Evolutionary conservation across 2,329 filamentous ascomycete genomes (phyloP), one percentile per base, ranked within the genome.

Genomic region (Venturia carpophila): DNA sequence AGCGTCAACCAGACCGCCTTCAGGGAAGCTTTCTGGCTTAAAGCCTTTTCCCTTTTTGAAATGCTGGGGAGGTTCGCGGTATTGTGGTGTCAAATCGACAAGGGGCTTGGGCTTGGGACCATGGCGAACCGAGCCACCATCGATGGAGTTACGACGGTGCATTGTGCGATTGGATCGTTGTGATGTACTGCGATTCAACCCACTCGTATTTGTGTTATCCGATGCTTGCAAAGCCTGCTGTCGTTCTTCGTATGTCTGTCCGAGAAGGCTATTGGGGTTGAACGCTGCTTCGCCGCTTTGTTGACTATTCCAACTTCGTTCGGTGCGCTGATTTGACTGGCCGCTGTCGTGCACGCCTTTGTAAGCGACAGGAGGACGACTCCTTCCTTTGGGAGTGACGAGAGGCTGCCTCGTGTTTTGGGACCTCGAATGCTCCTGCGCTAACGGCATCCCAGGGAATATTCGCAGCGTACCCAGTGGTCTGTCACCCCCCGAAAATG

Each of bases 11-110:
- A 81, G 72, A 1, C 75, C 76, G 3, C 78, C 79, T 9, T 73
- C 65, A 30, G 63, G 41, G 5, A 58, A 6, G 2, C 71, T 69
- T 10, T 76, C 75, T 1, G 74, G 74, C 3, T 70, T 67, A 70
- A 73, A 78, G 4, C 84, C 84, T 66, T 81, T 81, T 19, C 81
- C 79, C 61, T 83, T 82, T 60, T 78, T 79, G 64, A 78, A 75
- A 71, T 82, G 81, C 73, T 87, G 80, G 21, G 87, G 87, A 7
- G 86, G 81, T 67, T 89, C 86, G 62, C 82, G 79, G 71, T 87
- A 88, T 61, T 80, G 79, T 0, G 86, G 85, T 0, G 85, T 86
- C 49, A 91, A 79, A 70, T 90, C 88, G 39, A 92, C 76, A 6
- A 92, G 79, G 1, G 89, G 88, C 67, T 85, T 85, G 34, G 61